Conservation (phyloP, 139 green algal species). For the Tetradesmus lagerheimii region DNA sequence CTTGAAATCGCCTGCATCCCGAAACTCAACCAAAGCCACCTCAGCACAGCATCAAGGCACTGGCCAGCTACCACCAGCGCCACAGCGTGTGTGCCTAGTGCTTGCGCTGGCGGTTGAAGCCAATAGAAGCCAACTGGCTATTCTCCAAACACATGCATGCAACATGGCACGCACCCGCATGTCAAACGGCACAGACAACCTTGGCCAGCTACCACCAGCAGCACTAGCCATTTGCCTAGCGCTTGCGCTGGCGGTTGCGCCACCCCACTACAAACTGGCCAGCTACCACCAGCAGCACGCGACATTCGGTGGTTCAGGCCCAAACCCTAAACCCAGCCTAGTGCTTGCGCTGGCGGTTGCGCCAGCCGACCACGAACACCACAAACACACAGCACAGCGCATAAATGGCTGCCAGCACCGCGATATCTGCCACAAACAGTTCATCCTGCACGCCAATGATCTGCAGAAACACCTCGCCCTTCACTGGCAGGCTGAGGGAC, state of each 20-base stretch:
- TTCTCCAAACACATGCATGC: no score
- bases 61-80: no score
- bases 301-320: no score
- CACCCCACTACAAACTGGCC: background rate
- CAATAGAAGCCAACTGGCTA: no score
- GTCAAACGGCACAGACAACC: no score
- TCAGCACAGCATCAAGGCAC: no score
- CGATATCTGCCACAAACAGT: slow-evolving; percentile 52
- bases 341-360: slow-evolving; percentile 19
- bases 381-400: slow-evolving; percentile 26
- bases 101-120: no score
- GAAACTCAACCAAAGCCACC: no score
- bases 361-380: slow-evolving; percentile 17
- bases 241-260: slow-evolving; percentile 19
- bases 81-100: no score
- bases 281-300: slow-evolving; percentile 24
- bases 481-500: slow-evolving; percentile 35
- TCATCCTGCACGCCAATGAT: slow-evolving; percentile 53
- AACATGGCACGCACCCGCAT: no score
- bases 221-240: background rate
- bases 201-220: no score
- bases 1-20: no score
- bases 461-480: slow-evolving; percentile 62
- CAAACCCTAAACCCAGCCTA: background rate
- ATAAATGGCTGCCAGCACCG: slow-evolving; percentile 60